Percentiles rank a stretch among this genome's conserved stretches.
Conservation (phyloP, 495 filamentous ascomycete species). For the Aspergillus avenaceus region DNA sequence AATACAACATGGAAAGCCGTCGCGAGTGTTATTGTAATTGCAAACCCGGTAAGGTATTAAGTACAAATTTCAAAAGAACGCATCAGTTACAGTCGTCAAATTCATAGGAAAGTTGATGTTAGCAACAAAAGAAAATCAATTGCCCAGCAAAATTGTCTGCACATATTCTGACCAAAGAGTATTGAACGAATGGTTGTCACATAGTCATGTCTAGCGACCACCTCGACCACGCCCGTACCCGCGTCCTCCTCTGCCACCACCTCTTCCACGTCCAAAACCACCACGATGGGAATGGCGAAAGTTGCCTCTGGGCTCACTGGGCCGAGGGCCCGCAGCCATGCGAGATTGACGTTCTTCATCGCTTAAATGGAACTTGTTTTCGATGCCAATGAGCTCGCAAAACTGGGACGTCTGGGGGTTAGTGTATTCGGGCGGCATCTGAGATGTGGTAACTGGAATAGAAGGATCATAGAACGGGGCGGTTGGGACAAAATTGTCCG, state of each 20-base stretch:
- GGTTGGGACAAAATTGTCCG: conserved; percentile 69
- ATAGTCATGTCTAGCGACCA: neutral
- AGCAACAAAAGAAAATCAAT: no score
- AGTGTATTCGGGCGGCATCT: conserved; percentile 68
- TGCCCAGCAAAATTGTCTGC: neutral
- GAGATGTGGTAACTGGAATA: conserved; percentile 27
- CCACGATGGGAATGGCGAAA: conserved; percentile 10
- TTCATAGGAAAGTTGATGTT: neutral
- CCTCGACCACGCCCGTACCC: conserved; percentile 16
- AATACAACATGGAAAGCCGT: neutral
- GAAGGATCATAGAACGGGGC: conserved; percentile 63
- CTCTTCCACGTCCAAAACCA: conserved; percentile 15
- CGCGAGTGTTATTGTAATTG: no score
- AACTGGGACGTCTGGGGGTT: conserved; percentile 78
- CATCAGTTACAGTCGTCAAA: no score
- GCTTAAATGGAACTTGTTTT: conserved; percentile 68
- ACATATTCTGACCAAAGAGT: neutral
- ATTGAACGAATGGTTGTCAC: neutral
- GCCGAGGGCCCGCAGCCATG: conserved; percentile 29
- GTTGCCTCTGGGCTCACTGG: conserved; percentile 16
- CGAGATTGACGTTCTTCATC: conserved; percentile 63
- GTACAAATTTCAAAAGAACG: no score
- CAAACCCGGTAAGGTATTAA: no score
- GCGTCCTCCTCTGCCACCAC: conserved; percentile 17
- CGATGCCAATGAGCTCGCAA: conserved; percentile 71